These are phyloP conservation scores for Colletotrichum filicis DNA, from an alignment of 2,329 filamentous ascomycete genomes.

Conservation along the genomic window DNA sequence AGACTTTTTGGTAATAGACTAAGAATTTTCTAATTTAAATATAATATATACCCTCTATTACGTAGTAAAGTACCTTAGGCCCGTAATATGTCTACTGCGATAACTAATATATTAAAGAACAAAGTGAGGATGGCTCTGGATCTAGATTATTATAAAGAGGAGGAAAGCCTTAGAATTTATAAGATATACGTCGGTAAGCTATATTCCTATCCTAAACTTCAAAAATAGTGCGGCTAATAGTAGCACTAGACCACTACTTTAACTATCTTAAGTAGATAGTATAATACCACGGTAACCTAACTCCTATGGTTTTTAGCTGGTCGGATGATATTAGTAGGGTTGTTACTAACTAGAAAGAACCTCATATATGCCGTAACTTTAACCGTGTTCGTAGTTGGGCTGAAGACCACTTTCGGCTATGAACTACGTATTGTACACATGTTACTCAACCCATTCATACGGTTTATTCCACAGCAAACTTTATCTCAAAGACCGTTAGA, in stretches of 20 bases:
- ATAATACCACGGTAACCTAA: conserved; percentile 6
- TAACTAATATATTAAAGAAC: neutral
- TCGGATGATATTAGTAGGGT: neutral
- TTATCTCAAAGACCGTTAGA: no score
- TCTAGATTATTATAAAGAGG: neutral
- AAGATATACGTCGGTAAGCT: neutral
- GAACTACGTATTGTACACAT: no score
- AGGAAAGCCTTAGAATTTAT: neutral
- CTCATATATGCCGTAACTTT: neutral
- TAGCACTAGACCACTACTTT: neutral
- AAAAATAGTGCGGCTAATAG: no score
- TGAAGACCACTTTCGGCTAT: neutral
- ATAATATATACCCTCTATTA: neutral
- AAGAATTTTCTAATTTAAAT: no score
- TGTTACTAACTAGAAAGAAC: neutral
- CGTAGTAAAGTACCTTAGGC: neutral
- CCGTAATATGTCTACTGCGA: no score
- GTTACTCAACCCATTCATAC: no score
- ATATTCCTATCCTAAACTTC: neutral
- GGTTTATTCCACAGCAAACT: no score
- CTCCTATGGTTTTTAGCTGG: neutral
- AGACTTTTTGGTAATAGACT: no score
- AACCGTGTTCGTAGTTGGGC: neutral
- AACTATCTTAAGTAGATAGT: conserved; percentile 6
- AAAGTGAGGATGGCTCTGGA: neutral